Percentiles rank a stretch among this genome's conserved stretches.
Evolutionary conservation across 1,284 basidiomycete genomes (phyloP).

Genomic region (Tilletiopsis washingtonensis): DNA sequence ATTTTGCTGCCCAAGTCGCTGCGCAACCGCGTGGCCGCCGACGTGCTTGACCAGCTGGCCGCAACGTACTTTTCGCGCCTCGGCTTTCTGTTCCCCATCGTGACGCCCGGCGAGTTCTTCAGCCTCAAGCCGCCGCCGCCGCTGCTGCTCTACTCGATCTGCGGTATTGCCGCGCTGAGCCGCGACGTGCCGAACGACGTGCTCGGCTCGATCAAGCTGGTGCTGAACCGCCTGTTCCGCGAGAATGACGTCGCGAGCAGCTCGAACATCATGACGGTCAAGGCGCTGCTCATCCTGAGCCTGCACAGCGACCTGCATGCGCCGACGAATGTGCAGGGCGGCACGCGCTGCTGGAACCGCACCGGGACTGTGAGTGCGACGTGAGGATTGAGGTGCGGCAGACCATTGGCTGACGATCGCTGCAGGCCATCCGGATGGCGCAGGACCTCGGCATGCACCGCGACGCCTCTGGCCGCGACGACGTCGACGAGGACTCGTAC

Average conservation of each 20-base stretch:
- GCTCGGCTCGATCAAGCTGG: slow-evolving; percentile 72
- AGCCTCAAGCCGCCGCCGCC: slow-evolving; percentile 62
- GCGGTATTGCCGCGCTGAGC: slow-evolving; percentile 76
- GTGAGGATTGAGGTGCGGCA: no score
- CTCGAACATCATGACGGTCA: slow-evolving; percentile 76
- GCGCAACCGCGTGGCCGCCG: slow-evolving; percentile 30
- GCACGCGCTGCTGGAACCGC: slow-evolving; percentile 46
- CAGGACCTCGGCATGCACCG: slow-evolving; percentile 40
- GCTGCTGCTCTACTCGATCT: slow-evolving; percentile 82
- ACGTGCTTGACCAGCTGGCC: slow-evolving; percentile 60
- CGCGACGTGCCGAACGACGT: slow-evolving; percentile 73
- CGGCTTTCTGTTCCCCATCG: slow-evolving; percentile 74
- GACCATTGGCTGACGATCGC: no score
- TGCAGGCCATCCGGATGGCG: slow-evolving; percentile 41
- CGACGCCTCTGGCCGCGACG: slow-evolving; percentile 36
- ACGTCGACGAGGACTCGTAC: slow-evolving; percentile 29
- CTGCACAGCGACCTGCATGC: slow-evolving; percentile 58
- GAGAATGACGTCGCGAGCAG: slow-evolving; percentile 82
- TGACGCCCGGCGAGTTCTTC: slow-evolving; percentile 79
- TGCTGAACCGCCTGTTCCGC: slow-evolving; percentile 58
- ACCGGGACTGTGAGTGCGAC: no score
- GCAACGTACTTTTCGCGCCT: slow-evolving; percentile 85
- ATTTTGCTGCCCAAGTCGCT: slow-evolving; percentile 16
- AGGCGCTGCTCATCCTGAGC: slow-evolving; percentile 73
- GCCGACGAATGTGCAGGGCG: slow-evolving; percentile 42